Conservation (phyloP, 2,329 filamentous ascomycete genomes). For the Phoma sp. region DNA sequence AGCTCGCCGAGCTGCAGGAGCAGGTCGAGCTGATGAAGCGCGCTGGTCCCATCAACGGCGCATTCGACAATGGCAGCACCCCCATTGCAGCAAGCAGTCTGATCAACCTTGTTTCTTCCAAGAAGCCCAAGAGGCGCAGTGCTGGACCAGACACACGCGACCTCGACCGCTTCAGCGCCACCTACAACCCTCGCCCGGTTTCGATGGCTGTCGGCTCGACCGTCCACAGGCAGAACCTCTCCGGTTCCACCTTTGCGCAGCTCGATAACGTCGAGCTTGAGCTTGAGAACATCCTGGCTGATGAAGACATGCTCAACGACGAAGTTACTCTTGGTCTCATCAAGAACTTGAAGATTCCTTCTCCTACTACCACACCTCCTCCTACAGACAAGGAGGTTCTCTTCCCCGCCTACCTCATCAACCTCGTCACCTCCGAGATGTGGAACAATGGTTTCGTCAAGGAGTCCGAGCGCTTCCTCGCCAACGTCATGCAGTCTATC, state of each 20-base stretch:
- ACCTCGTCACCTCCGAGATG: constrained; percentile 98
- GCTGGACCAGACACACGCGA: constrained; percentile 85
- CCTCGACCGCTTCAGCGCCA: constrained; percentile 85
- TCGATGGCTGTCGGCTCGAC: constrained; percentile 84
- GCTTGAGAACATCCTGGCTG: constrained; percentile 88
- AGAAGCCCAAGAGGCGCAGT: constrained; percentile 95
- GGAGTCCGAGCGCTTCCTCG: constrained; percentile 97
- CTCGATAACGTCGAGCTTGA: constrained; percentile 94
- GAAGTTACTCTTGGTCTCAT: constrained; percentile 97
- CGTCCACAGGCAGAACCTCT: constrained; percentile 71
- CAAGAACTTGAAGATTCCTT: constrained; percentile 93
- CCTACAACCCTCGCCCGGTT: constrained; percentile 92
- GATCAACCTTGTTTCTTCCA: constrained; percentile 95
- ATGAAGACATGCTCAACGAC: constrained; percentile 94
- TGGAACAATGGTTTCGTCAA: constrained; percentile 99
- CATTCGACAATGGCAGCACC: constrained; percentile 65
- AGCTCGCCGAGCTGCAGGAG: constrained; percentile 88
- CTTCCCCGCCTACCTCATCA: constrained; percentile 98
- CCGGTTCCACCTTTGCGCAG: constrained; percentile 78
- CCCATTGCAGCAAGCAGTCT: constrained; percentile 69
- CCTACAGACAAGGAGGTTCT: constrained; percentile 98
- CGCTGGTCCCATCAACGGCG: constrained; percentile 73
- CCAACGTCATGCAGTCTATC: constrained; percentile 99
- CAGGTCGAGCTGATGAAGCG: constrained; percentile 88
- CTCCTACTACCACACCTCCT: constrained; percentile 81